phyloP scores from a whole-genome alignment of 192 early-diverging fungal species.

The Pilobolus umbonatus region DNA sequence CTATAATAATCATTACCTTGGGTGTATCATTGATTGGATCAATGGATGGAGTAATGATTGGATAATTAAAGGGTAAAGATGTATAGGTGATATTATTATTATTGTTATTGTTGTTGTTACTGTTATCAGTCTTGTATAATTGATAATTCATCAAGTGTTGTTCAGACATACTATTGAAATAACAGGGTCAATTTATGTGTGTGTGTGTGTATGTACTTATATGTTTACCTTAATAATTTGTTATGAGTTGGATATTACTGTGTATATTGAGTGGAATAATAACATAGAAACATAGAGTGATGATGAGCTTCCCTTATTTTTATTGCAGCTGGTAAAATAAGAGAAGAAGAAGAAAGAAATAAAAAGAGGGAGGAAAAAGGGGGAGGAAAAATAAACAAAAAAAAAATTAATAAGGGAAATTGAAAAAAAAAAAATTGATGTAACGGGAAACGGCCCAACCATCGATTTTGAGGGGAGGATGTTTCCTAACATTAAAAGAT shows the following conservation, averaged over 20 bases:
- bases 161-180: slow-evolving; percentile 7
- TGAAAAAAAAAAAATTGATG: background rate
- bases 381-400: background rate
- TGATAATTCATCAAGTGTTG: slow-evolving; percentile 3
- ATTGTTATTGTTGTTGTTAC: background rate
- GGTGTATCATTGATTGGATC: no score
- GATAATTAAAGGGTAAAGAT: slow-evolving; percentile 1
- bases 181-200: background rate
- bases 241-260: background rate
- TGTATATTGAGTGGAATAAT: no score
- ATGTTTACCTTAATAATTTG: background rate
- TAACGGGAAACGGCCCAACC: no score
- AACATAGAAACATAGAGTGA: no score
- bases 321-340: background rate
- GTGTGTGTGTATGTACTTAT: background rate
- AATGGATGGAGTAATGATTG: background rate
- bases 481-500: no score
- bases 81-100: background rate
- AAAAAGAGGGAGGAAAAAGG: background rate
- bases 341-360: background rate
- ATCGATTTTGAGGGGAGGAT: no score
- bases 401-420: background rate
- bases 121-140: slow-evolving; percentile 1
- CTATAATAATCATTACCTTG: no score
- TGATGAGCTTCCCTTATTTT: background rate